Evolutionary conservation across 768 basidiomycete species (phyloP).

Genomic region (Serendipita sp.): DNA sequence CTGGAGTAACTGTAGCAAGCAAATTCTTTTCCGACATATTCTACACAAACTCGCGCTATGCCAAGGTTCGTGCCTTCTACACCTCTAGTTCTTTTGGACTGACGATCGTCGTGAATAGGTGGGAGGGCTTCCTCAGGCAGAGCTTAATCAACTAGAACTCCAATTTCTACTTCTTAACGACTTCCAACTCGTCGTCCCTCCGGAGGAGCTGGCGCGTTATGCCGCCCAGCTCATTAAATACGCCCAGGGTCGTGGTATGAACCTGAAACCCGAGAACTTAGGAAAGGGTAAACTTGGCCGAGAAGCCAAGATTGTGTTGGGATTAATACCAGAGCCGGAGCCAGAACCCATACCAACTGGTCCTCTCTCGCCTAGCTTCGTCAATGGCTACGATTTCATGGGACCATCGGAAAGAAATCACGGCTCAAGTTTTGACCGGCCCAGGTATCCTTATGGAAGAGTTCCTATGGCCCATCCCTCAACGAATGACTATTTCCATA

Average conservation of each 20-base stretch:
- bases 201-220: slow-evolving; percentile 87
- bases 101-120: slow-evolving; percentile 34
- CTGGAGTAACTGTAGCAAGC: slow-evolving; percentile 96
- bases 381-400: not conserved
- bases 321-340: not conserved
- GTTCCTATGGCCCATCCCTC: not conserved
- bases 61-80: slow-evolving; percentile 49
- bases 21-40: slow-evolving; percentile 99
- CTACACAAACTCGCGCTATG: slow-evolving; percentile 96
- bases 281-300: not conserved
- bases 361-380: not conserved
- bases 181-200: slow-evolving; percentile 74
- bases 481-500: not conserved
- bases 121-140: slow-evolving; percentile 75
- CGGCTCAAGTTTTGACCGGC: not conserved
- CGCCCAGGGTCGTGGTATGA: not conserved
- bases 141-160: slow-evolving; percentile 86
- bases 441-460: not conserved
- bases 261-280: not conserved
- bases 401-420: not conserved
- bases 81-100: not conserved
- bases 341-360: not conserved
- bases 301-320: slow-evolving; percentile 1
- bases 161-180: slow-evolving; percentile 95
- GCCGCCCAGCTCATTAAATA: slow-evolving; percentile 73